Conservation (phyloP, 805 yeast genomes). For the Schizosaccharomyces lindneri region DNA sequence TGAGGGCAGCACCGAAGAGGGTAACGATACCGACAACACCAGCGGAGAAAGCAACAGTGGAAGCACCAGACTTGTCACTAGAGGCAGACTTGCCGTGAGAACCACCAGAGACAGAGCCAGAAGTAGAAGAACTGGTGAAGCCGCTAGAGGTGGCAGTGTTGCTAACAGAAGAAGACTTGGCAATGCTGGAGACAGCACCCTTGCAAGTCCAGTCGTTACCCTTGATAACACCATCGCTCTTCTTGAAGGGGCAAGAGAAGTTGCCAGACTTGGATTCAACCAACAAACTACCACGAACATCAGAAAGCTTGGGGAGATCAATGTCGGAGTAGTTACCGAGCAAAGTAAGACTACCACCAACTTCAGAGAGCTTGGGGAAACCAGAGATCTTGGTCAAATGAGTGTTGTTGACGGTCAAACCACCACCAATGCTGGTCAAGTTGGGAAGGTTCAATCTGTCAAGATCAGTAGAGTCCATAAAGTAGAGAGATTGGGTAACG, state of each 20-base stretch:
- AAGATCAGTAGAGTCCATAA: slow-evolving; percentile 51
- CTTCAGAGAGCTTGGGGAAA: slow-evolving; percentile 44
- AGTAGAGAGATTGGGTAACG: slow-evolving; percentile 49
- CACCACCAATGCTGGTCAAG: slow-evolving; percentile 69
- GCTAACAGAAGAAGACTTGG: not conserved
- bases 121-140: slow-evolving; percentile 5
- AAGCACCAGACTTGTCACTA: slow-evolving; percentile 12
- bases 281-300: slow-evolving; percentile 80
- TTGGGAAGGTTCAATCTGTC: slow-evolving; percentile 40
- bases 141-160: not conserved
- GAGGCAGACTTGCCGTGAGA: slow-evolving; percentile 18
- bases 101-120: slow-evolving; percentile 11
- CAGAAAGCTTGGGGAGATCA: slow-evolving; percentile 41
- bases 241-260: slow-evolving; percentile 61
- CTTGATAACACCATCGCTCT: slow-evolving; percentile 57
- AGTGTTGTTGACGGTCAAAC: slow-evolving; percentile 67
- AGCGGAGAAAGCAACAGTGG: not conserved
- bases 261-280: slow-evolving; percentile 46
- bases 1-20: not conserved
- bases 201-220: slow-evolving; percentile 65
- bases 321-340: slow-evolving; percentile 64
- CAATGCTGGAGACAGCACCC: not conserved
- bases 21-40: not conserved
- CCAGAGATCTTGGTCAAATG: slow-evolving; percentile 38
- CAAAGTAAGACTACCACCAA: slow-evolving; percentile 73